A percentile compares a stretch with the other conserved stretches of the same genome.
phyloP scores from a whole-genome alignment of 2,329 filamentous ascomycete genomes.

The Exophiala lecanii-corni region DNA sequence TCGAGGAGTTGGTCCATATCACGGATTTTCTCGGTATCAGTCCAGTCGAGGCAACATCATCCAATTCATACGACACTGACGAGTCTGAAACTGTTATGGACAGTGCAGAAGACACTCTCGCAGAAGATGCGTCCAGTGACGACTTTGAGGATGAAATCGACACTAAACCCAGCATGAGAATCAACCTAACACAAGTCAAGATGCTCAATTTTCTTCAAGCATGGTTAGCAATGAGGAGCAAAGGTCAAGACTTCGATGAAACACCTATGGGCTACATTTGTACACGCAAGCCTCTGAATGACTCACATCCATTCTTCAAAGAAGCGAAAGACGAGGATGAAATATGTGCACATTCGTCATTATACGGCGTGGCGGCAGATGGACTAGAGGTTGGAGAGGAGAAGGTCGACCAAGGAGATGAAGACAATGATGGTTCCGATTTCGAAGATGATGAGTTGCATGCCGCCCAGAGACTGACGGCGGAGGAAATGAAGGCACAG shows the following conservation, averaged over 20 bases:
- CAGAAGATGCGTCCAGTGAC: no score
- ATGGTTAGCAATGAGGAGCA: slow-evolving; percentile 30
- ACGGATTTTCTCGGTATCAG: slow-evolving; percentile 8
- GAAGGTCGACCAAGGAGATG: neutral
- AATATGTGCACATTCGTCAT: no score
- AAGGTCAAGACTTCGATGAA: slow-evolving; percentile 32
- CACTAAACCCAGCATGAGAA: slow-evolving; percentile 3
- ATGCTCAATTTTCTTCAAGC: slow-evolving; percentile 32
- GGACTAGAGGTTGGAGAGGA: neutral
- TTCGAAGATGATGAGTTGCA: slow-evolving; percentile 8
- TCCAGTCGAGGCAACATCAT: no score
- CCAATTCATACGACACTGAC: no score
- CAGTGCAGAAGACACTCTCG: neutral
- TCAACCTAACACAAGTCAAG: slow-evolving; percentile 12
- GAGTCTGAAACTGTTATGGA: no score
- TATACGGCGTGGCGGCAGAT: neutral
- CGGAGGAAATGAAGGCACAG: slow-evolving; percentile 54
- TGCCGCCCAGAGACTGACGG: slow-evolving; percentile 41
- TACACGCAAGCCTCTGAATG: slow-evolving; percentile 27
- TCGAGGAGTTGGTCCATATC: slow-evolving; percentile 26
- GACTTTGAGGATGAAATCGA: neutral
- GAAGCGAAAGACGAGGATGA: neutral
- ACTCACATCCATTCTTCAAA: slow-evolving; percentile 31
- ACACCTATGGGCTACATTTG: slow-evolving; percentile 36
- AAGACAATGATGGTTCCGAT: slow-evolving; percentile 8